Evolutionary conservation across 2,329 filamentous ascomycete genomes (phyloP), one percentile per base, ranked within the genome.

Genomic region (Fusarium humuli): DNA sequence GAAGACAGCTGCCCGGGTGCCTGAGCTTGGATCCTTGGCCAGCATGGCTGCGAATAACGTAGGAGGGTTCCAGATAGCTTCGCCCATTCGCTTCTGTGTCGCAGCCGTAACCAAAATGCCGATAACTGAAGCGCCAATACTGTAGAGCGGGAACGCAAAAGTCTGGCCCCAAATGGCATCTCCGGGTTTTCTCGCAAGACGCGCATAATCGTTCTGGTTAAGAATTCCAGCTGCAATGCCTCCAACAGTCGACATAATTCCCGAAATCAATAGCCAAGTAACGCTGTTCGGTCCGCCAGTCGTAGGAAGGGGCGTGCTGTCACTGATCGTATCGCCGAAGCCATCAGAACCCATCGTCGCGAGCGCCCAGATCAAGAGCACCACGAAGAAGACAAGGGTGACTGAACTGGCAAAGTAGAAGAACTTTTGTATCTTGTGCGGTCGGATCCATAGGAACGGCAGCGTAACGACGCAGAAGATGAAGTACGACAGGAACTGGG

Each of bases 391-490:
- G 40, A 81, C 73, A 5, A 83, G 61, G 1, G 82, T 80, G 6
- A 81, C 75, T 1, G 77, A 75, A 37, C 81, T 79, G 23, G 81
- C 80, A 60, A 81, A 67, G 53, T 80, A 79, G 62, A 85, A 82
- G 65, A 84, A 81, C 23, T 70, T 77, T 47, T 83, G 77, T 37
- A 85, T 77, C 13, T 79, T 78, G 48, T 84, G 81, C 6, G 83
- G 83, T 10, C 77, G 78, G 45, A 85, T 82, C 76, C 79, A 83
- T 32, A 84, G 73, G n/a, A 83, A 69, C 0, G 83, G 83, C 2
- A 84, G 73, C 13, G 79, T 82, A 54, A 83, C 73, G 59, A 83
- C 45, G 72, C 76, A 81, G 75, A 84, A 85, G 56, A 85, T 73
- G 22, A 83, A 76, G 67, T 84, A 85, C 13, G 78, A 75, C 12